These are phyloP conservation scores for Solanum dulcamara DNA, from an alignment of 257 asterid species.

Conservation along the genomic window DNA sequence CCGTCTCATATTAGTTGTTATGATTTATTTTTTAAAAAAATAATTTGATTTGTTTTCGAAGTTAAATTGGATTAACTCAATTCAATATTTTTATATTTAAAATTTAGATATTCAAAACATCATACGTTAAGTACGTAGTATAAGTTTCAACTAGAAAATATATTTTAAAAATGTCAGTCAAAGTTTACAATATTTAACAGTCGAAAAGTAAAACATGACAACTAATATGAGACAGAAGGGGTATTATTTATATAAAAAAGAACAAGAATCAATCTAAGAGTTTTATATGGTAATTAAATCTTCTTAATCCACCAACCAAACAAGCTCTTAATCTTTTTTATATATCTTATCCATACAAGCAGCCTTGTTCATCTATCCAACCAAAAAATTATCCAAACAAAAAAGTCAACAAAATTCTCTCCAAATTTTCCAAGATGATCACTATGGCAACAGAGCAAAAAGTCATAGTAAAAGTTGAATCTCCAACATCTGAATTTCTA, in stretches of 20 bases:
- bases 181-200: background rate
- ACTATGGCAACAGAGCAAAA: background rate
- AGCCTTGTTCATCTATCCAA: background rate
- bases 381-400: background rate
- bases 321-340: background rate
- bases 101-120: background rate
- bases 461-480: slow-evolving; percentile 20
- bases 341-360: background rate
- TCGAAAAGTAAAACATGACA: background rate
- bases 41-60: no score
- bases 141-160: background rate
- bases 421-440: background rate
- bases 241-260: background rate
- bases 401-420: background rate
- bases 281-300: background rate
- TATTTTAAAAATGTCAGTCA: background rate
- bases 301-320: background rate
- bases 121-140: no score
- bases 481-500: slow-evolving; percentile 19
- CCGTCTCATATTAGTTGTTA: background rate
- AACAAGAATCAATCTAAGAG: background rate
- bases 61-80: no score
- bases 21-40: no score
- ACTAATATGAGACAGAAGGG: background rate
- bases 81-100: background rate